Evolutionary conservation across 805 yeast species (phyloP).

Genomic region (Wickerhamiella shivajii): DNA sequence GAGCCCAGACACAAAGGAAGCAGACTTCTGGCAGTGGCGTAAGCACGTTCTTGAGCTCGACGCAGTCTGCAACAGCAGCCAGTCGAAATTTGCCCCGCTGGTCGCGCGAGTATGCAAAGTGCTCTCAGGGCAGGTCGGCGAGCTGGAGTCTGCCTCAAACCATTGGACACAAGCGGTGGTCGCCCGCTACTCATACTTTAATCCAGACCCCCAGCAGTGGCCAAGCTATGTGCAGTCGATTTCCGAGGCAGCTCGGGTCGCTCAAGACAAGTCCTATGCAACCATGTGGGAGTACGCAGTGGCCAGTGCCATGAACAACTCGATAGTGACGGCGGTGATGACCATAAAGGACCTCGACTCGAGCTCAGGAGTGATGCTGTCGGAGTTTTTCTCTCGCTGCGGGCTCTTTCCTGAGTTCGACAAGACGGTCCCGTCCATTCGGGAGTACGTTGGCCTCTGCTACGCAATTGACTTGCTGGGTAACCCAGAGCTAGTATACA

Average conservation of each 20-base stretch:
- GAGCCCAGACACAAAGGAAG: conserved; percentile 3
- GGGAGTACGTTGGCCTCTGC: conserved; percentile 13
- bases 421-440: conserved; percentile 7
- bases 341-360: conserved; percentile 11
- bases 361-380: conserved; percentile 11
- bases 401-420: conserved; percentile 10
- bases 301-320: conserved; percentile 12
- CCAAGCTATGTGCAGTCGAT: conserved; percentile 8
- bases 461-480: conserved; percentile 12
- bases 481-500: conserved; percentile 7
- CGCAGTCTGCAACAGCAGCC: neutral
- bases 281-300: conserved; percentile 19
- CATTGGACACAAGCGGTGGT: conserved; percentile 14
- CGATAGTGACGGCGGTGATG: conserved; percentile 11
- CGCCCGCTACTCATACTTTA: conserved; percentile 8
- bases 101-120: conserved; percentile 7
- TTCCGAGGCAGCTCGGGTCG: conserved; percentile 6
- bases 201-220: conserved; percentile 13
- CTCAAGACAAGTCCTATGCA: too few species aligned
- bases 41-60: conserved; percentile 10
- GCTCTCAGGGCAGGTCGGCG: conserved; percentile 11
- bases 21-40: conserved; percentile 15
- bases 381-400: conserved; percentile 13
- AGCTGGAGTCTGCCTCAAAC: conserved; percentile 2
- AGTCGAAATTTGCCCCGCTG: neutral